Base-by-base conservation (phyloP, 1,139 yeast species). In the Pichia sp. region DNA sequence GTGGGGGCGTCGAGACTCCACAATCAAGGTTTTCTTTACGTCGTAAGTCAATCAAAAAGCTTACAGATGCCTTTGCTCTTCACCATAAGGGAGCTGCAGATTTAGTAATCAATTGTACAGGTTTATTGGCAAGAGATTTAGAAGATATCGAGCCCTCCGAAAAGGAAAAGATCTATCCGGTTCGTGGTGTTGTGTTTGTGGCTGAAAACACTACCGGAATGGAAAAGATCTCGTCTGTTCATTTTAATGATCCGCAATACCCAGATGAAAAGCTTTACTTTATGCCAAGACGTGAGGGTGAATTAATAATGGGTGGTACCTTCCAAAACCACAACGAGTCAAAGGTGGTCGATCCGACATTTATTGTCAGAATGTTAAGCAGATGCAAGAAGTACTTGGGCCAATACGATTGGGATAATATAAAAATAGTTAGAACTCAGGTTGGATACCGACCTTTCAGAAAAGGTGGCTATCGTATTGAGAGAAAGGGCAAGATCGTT, bases 251-350 rank as follows among this genome's bases (percentile, higher is more conserved):
- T 25, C 18, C 18, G 7, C 9, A 25, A 25, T 25, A 25, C 7
- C 40, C 11, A 50, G 59, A 61, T 33, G 77, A 72, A 44, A 42
- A 53, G 43, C 52, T 71, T 21, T 72, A 72, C 44, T 52, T 68
- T 14, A 65, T 72, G 64, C 77, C 78, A 8, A 52, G 77, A 32
- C 63, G 64, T 40, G 77, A 72, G 50, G 77, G 77, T n/a, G 77
- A 76, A 2, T 56, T 67, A 17, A 66, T 71, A 19, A 62, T 72
- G 33, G 78, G 77, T 1, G 78, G 77, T 1, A 64, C 72, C 42
- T 64, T 67, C 44, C 47, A 55, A 15, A 45, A 58, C 23, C 53
- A 52, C 26, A 50, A 50, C 29, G 44, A 45, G 34, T 46, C 50
- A 15, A 47, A 48, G 1, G 45, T 46, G 2, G 66, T 59, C 36